Percentiles rank a stretch among this genome's conserved stretches.
Conservation (phyloP, 78 protist species). For the Cyanophora paradoxa region DNA sequence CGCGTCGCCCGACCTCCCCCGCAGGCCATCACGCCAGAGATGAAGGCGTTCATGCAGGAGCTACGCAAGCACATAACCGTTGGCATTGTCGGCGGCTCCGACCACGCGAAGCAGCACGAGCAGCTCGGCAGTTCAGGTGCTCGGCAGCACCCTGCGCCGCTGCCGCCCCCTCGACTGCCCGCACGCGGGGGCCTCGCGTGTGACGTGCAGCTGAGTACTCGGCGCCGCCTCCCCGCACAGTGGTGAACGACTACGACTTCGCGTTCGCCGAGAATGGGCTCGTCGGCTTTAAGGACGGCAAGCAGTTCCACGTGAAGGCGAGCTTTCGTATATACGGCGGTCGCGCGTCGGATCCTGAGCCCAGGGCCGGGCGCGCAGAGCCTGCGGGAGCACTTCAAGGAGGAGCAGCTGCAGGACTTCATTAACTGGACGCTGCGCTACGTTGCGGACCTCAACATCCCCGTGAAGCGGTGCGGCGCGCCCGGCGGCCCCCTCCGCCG, state of each 20-base stretch:
- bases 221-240: neutral
- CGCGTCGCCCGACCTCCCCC: neutral
- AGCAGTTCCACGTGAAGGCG: slow-evolving; percentile 25
- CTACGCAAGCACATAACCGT: neutral
- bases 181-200: too few species aligned
- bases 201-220: too few species aligned
- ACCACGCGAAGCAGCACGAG: slow-evolving; percentile 82
- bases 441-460: slow-evolving; percentile 81
- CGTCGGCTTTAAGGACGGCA: slow-evolving; percentile 74
- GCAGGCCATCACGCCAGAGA: slow-evolving; percentile 6
- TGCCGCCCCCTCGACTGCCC: too few species aligned
- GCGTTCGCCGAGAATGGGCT: slow-evolving; percentile 97
- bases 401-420: slow-evolving; percentile 63
- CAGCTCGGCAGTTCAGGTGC: slow-evolving; percentile 71
- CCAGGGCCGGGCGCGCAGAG: neutral
- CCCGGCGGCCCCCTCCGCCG: neutral
- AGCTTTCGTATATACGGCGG: neutral
- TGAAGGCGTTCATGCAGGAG: neutral
- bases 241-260: slow-evolving; percentile 56
- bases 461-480: slow-evolving; percentile 70
- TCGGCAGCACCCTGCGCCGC: neutral
- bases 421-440: slow-evolving; percentile 64
- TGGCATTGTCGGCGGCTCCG: slow-evolving; percentile 98
- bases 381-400: slow-evolving; percentile 67
- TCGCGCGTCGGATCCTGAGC: neutral